A percentile compares a stretch with the other conserved stretches of the same genome.
Evolutionary conservation across 2,329 filamentous ascomycete species (phyloP).

Genomic region (Aurifilum marmelostoma): DNA sequence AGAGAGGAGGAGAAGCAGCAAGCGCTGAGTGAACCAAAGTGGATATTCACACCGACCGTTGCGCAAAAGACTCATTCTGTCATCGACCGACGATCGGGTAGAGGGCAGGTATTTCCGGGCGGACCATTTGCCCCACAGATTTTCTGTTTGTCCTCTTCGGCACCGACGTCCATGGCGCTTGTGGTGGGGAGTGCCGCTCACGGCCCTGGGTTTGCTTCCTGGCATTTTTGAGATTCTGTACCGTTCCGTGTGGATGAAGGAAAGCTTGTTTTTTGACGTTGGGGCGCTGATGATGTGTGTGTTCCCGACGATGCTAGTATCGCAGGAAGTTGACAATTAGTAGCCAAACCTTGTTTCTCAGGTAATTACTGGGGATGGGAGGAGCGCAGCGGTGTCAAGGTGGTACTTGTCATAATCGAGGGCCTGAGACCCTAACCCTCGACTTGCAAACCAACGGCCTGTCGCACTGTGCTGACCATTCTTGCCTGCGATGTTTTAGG

Average conservation of each 20-base stretch:
- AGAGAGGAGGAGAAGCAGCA: not conserved
- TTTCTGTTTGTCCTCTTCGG: slow-evolving; percentile 1
- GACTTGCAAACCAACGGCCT: too few relatives aligned
- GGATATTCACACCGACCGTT: not conserved
- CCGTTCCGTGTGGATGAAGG: not conserved
- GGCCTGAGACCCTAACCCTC: not conserved
- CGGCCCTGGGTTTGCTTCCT: slow-evolving; percentile 14
- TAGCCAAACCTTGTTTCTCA: not conserved
- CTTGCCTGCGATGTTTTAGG: not conserved
- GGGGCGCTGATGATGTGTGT: not conserved
- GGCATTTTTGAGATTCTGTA: not conserved
- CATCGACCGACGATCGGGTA: not conserved
- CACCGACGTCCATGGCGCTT: slow-evolving; percentile 9
- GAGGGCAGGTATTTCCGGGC: not conserved
- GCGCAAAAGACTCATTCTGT: not conserved
- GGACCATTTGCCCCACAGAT: not conserved
- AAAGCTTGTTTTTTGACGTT: not conserved
- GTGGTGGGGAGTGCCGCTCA: slow-evolving; percentile 18
- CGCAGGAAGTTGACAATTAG: not conserved
- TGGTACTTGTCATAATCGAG: not conserved
- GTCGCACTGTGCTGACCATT: not conserved
- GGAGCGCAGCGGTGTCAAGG: too few relatives aligned
- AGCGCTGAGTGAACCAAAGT: not conserved
- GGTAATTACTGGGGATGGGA: not conserved
- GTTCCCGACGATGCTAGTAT: not conserved